Conservation (phyloP, 805 yeast genomes). For the Kazachstania kunashirensis region DNA sequence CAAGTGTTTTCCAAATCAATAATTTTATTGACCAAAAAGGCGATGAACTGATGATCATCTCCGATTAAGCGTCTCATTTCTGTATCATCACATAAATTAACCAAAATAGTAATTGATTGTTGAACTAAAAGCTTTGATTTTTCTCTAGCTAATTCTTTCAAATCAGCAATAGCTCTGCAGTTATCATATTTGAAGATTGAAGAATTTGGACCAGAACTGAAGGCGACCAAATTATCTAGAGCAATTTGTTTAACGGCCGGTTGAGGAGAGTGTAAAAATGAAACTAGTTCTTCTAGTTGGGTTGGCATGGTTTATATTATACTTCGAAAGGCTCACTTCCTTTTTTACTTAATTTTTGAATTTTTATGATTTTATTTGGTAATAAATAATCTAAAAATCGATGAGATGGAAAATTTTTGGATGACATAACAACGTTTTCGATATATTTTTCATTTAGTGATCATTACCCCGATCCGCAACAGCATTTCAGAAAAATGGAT, state of each 20-base stretch:
- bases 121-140: constrained; percentile 46
- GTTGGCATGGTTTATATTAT: constrained; percentile 33
- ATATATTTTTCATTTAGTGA: not conserved
- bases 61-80: constrained; percentile 56
- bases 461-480: not conserved
- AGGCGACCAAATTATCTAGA: constrained; percentile 72
- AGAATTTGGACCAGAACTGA: constrained; percentile 60
- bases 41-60: constrained; percentile 49
- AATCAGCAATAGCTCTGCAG: constrained; percentile 59
- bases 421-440: not conserved
- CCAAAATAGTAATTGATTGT: constrained; percentile 69
- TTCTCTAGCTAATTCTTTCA: constrained; percentile 50
- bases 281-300: constrained; percentile 55
- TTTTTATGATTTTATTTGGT: not conserved
- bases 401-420: constrained; percentile 5
- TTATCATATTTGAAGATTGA: constrained; percentile 61
- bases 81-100: constrained; percentile 68
- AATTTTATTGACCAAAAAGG: constrained; percentile 40
- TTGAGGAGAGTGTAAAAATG: constrained; percentile 72
- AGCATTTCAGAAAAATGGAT: no score
- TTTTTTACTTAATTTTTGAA: not conserved
- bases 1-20: constrained; percentile 48
- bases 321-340: no score
- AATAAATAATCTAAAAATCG: constrained; percentile 1
- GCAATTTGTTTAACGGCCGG: constrained; percentile 77